A percentile compares a stretch with the other conserved stretches of the same genome.
Conservation (phyloP, 2,329 filamentous ascomycete genomes). For the Elsinoe batatas region DNA sequence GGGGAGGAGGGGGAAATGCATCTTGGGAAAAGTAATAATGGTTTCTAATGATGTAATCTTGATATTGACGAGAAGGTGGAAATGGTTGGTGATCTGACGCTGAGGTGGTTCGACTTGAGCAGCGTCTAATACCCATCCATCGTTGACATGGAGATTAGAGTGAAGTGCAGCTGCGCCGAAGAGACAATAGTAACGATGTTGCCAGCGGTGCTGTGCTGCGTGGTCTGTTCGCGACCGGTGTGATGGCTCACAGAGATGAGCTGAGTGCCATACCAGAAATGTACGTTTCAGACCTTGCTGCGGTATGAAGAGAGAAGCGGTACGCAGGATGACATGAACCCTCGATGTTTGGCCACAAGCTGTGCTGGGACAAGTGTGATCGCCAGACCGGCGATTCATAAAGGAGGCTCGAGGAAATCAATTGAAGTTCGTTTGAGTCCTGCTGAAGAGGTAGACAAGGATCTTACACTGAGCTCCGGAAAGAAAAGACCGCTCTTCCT, state of each 20-base stretch:
- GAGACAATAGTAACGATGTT: not conserved
- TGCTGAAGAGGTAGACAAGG: no score
- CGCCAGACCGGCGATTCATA: no score
- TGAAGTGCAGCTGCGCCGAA: not conserved
- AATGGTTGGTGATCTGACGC: not conserved
- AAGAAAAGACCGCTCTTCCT: no score
- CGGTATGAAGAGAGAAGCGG: not conserved
- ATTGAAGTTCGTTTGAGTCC: no score
- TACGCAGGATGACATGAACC: no score
- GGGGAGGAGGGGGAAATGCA: not conserved
- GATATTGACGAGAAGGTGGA: not conserved
- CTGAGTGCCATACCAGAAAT: not conserved
- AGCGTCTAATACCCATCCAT: not conserved
- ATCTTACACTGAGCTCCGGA: no score
- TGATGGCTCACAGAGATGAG: not conserved
- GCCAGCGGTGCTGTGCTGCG: not conserved
- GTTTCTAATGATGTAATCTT: not conserved
- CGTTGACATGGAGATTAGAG: not conserved
- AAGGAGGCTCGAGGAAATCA: no score
- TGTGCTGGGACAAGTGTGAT: no score
- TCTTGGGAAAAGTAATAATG: not conserved
- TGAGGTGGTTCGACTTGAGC: not conserved
- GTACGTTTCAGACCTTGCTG: not conserved
- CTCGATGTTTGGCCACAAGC: no score
- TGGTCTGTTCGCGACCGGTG: not conserved